These are phyloP conservation scores for Syncephalastrum contaminatum DNA, from an alignment of 371 early-diverging fungal genomes.

Conservation along the genomic window DNA sequence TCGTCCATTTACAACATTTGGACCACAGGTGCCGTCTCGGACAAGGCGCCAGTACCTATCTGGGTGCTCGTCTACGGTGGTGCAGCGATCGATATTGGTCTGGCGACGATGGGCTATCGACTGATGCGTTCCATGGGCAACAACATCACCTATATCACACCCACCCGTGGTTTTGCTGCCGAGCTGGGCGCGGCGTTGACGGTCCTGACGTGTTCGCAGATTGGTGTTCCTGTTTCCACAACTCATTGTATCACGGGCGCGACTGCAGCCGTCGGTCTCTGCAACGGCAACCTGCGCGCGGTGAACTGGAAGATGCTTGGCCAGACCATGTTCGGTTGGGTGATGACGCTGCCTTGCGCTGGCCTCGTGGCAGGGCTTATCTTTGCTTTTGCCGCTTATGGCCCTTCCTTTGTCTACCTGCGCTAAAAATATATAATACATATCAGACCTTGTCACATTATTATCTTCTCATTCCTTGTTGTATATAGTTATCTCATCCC, in stretches of 20 bases:
- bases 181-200: constrained; percentile 84
- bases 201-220: constrained; percentile 81
- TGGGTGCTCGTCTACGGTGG: constrained; percentile 85
- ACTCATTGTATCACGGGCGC: constrained; percentile 90
- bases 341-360: constrained; percentile 79
- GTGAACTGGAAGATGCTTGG: constrained; percentile 83
- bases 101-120: constrained; percentile 68
- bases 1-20: constrained; percentile 68
- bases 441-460: too few species aligned
- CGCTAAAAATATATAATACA: too few species aligned
- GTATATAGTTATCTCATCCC: too few species aligned
- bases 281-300: constrained; percentile 68
- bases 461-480: too few species aligned
- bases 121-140: constrained; percentile 81
- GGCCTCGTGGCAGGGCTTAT: constrained; percentile 68
- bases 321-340: constrained; percentile 74
- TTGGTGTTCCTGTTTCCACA: constrained; percentile 84
- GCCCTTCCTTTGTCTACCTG: constrained; percentile 35
- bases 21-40: constrained; percentile 57
- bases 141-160: constrained; percentile 82
- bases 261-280: constrained; percentile 81
- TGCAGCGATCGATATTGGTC: constrained; percentile 79
- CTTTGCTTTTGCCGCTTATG: constrained; percentile 62
- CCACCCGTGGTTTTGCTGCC: constrained; percentile 84
- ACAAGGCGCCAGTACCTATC: constrained; percentile 60